These are phyloP conservation scores for Simmondsia chinensis DNA, from an alignment of 148 eudicot genomes.

Conservation along the genomic window DNA sequence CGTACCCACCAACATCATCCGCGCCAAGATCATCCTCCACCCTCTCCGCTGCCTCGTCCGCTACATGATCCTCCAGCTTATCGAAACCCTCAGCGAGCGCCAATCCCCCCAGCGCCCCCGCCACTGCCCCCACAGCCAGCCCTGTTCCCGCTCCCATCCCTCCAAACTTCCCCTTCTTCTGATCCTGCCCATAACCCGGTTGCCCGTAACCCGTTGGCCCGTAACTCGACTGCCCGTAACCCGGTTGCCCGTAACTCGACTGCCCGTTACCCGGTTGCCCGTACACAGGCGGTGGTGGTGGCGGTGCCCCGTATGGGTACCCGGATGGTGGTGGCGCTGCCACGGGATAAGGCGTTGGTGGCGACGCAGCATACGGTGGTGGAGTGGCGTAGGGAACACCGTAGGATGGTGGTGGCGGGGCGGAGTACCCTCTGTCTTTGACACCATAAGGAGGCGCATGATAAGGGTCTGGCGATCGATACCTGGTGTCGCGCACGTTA, in stretches of 20 bases:
- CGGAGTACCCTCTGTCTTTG: too few relatives aligned
- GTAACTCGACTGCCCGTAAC: slow-evolving; percentile 10
- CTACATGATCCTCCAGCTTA: slow-evolving; percentile 53
- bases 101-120: slow-evolving; percentile 69
- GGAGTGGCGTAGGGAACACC: too few relatives aligned
- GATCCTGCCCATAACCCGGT: slow-evolving; percentile 34
- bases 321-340: slow-evolving; percentile 21
- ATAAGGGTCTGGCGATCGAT: too few relatives aligned
- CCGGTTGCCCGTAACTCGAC: slow-evolving; percentile 19
- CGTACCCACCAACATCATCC: slow-evolving; percentile 26
- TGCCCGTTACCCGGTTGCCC: too few relatives aligned
- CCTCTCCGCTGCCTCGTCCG: slow-evolving; percentile 52
- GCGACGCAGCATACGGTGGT: slow-evolving; percentile 12
- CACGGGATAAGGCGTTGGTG: neutral
- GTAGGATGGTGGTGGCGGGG: too few relatives aligned
- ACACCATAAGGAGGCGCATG: too few relatives aligned
- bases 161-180: slow-evolving; percentile 56
- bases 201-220: slow-evolving; percentile 4
- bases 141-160: slow-evolving; percentile 89
- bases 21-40: slow-evolving; percentile 54
- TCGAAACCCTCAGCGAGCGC: slow-evolving; percentile 80
- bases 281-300: too few relatives aligned
- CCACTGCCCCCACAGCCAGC: slow-evolving; percentile 84
- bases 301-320: slow-evolving; percentile 17
- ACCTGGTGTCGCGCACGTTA: too few relatives aligned